Percentiles rank a stretch among this genome's conserved stretches.
Evolutionary conservation across 768 basidiomycete genomes (phyloP).

Genomic region (Solioccasus polychromus): DNA sequence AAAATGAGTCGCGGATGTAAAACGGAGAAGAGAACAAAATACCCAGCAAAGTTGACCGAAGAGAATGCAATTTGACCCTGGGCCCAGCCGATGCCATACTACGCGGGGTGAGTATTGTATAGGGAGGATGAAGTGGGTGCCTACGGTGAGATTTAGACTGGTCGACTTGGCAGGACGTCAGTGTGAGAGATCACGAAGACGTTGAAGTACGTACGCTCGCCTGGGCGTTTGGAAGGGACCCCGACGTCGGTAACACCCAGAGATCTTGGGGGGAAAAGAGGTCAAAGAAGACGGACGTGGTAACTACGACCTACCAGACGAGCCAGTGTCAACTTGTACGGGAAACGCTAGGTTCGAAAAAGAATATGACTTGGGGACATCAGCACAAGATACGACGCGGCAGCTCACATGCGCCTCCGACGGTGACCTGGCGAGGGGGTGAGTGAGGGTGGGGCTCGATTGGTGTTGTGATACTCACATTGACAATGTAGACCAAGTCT

Average conservation of each 20-base stretch:
- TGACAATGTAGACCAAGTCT: slow-evolving; percentile 76
- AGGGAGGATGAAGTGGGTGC: background rate
- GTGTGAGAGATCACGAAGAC: background rate
- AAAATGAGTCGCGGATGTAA: slow-evolving; percentile 9
- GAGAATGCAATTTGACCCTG: slow-evolving; percentile 62
- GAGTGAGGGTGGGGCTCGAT: background rate
- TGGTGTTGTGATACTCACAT: slow-evolving; percentile 47
- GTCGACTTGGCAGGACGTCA: slow-evolving; percentile 34
- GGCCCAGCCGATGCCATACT: slow-evolving; percentile 86
- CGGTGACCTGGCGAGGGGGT: slow-evolving; percentile 49
- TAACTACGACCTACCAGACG: slow-evolving; percentile 30
- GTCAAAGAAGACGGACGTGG: background rate
- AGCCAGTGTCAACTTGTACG: slow-evolving; percentile 83
- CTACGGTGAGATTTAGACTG: slow-evolving; percentile 62
- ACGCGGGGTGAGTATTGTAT: background rate
- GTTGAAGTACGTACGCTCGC: slow-evolving; percentile 42
- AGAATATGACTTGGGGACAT: background rate
- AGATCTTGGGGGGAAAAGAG: slow-evolving; percentile 47
- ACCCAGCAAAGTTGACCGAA: slow-evolving; percentile 70
- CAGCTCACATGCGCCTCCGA: slow-evolving; percentile 56
- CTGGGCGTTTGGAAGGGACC: slow-evolving; percentile 47
- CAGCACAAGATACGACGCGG: background rate
- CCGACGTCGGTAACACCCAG: slow-evolving; percentile 55
- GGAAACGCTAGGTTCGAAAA: slow-evolving; percentile 47
- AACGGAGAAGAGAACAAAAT: slow-evolving; percentile 18